Evolutionary conservation across 176 grass and related monocot genomes (phyloP).

Genomic region (Alopecurus myosuroides): DNA sequence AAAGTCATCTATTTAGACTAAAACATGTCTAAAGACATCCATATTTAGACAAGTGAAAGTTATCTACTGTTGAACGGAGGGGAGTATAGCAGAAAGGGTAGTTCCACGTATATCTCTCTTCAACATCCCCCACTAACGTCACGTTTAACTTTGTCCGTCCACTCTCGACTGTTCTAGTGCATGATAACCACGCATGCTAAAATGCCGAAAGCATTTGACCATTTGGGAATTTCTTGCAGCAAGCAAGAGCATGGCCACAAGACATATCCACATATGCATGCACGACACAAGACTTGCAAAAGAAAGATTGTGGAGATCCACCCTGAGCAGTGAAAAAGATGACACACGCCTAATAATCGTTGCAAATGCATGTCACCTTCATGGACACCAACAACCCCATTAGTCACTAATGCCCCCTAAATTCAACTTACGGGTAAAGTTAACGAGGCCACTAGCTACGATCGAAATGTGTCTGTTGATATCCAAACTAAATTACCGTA

Average conservation of each 20-base stretch:
- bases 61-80: no score
- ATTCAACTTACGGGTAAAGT: neutral
- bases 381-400: constrained; percentile 37
- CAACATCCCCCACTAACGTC: neutral
- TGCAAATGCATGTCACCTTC: constrained; percentile 31
- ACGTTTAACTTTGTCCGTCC: neutral
- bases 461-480: neutral
- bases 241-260: neutral
- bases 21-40: no score
- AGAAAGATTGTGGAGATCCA: constrained; percentile 12
- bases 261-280: neutral
- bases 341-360: neutral
- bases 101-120: neutral
- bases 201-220: neutral
- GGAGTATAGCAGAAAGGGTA: neutral
- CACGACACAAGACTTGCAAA: neutral
- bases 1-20: no score
- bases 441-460: neutral
- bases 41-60: no score
- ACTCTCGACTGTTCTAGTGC: neutral
- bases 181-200: neutral
- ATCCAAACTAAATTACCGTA: neutral
- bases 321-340: constrained; percentile 14
- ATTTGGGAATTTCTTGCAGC: neutral
- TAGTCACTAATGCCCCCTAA: neutral